These are phyloP conservation scores for Haplographium delicatum DNA, from an alignment of 495 filamentous ascomycete species.

Conservation along the genomic window DNA sequence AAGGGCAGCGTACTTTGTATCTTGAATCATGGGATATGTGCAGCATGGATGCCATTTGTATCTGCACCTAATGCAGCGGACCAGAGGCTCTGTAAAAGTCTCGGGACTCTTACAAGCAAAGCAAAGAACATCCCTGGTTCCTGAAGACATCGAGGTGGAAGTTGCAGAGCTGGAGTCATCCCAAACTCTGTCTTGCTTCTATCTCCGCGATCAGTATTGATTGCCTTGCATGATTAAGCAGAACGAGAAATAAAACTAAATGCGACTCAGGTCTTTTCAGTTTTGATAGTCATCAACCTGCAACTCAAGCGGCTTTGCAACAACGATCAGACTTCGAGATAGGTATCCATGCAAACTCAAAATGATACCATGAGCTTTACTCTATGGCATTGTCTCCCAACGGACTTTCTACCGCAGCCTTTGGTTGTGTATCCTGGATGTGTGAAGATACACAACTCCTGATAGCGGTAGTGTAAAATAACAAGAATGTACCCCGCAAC, in stretches of 20 bases:
- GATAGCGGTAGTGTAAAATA: constrained; percentile 29
- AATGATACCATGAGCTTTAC: neutral
- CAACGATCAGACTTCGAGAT: neutral
- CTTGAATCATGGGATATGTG: constrained; percentile 1
- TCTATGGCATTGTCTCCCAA: neutral
- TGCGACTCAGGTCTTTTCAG: constrained; percentile 54
- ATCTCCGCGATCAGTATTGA: neutral
- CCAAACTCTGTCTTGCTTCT: neutral
- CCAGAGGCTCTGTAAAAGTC: neutral
- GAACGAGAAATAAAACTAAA: neutral
- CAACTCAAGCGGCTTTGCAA: constrained; percentile 35
- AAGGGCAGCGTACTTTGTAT: constrained; percentile 7
- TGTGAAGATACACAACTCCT: constrained; percentile 34
- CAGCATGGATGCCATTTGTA: constrained; percentile 11
- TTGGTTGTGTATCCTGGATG: constrained; percentile 35
- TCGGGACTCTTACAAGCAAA: constrained; percentile 10
- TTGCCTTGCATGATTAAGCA: neutral
- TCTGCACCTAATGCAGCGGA: constrained; percentile 12
- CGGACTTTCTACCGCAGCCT: constrained; percentile 39
- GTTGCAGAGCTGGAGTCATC: constrained; percentile 21
- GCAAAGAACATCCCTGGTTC: constrained; percentile 3
- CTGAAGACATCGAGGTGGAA: constrained; percentile 17
- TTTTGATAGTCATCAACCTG: constrained; percentile 39
- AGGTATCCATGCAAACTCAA: constrained; percentile 10
- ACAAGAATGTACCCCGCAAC: constrained; percentile 27